A percentile compares a stretch with the other conserved stretches of the same genome.
These are phyloP conservation scores for Tuber magnatum DNA, from an alignment of 495 filamentous ascomycete genomes.

Conservation along the genomic window DNA sequence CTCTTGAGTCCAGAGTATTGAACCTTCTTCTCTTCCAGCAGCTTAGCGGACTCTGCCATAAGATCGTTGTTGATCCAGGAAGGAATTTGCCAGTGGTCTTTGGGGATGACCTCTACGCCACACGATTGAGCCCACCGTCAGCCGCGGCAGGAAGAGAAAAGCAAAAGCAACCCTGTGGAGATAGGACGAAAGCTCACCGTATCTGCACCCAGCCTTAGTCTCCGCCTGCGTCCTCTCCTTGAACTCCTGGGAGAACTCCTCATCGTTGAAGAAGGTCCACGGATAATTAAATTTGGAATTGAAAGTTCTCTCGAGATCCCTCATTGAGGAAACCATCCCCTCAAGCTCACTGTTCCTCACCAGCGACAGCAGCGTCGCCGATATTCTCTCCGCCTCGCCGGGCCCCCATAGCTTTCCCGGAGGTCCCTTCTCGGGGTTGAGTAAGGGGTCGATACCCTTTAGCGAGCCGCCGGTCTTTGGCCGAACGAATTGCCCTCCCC, in stretches of 20 bases:
- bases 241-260: constrained; percentile 85
- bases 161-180: not conserved
- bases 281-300: constrained; percentile 99
- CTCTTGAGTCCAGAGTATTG: constrained; percentile 82
- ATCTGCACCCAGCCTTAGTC: constrained; percentile 77
- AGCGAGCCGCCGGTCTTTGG: constrained; percentile 33
- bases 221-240: constrained; percentile 66
- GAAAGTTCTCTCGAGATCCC: constrained; percentile 87
- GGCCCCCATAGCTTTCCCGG: constrained; percentile 35
- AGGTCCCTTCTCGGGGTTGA: constrained; percentile 38
- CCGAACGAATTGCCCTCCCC: constrained; percentile 24
- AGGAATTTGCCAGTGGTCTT: constrained; percentile 89
- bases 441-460: constrained; percentile 38
- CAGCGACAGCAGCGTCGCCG: constrained; percentile 86
- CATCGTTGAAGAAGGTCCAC: constrained; percentile 98
- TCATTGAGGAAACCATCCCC: constrained; percentile 78
- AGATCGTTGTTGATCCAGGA: constrained; percentile 85
- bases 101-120: constrained; percentile 67
- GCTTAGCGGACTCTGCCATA: constrained; percentile 72
- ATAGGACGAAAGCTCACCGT: constrained; percentile 53
- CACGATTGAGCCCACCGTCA: not conserved
- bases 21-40: constrained; percentile 74
- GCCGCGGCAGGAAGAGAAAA: not conserved
- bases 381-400: constrained; percentile 54
- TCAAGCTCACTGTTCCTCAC: constrained; percentile 85